phyloP scores from a whole-genome alignment of 768 basidiomycete species.

The Butyriboletus loyo region DNA sequence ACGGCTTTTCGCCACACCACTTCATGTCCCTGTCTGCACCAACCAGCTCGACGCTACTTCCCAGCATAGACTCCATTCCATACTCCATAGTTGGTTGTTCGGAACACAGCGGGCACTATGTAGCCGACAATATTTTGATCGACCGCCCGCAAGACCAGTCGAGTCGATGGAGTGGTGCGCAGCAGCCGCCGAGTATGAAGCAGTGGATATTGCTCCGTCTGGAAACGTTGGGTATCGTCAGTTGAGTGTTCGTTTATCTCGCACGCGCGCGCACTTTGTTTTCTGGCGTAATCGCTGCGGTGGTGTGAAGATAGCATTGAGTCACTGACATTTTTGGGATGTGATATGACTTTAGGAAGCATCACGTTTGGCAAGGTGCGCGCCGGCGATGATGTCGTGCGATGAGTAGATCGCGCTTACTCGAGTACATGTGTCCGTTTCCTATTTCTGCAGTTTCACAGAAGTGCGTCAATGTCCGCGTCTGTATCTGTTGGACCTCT shows the following conservation, averaged over 20 bases:
- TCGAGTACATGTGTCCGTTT: background rate
- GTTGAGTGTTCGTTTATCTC: constrained; percentile 43
- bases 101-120: constrained; percentile 70
- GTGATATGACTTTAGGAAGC: constrained; percentile 42
- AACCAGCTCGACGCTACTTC: constrained; percentile 1
- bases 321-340: constrained; percentile 10
- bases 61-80: constrained; percentile 25
- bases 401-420: background rate
- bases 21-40: constrained; percentile 9
- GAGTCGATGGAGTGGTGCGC: constrained; percentile 75
- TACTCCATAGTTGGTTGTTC: constrained; percentile 61
- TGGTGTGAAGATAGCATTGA: background rate
- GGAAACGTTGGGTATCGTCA: constrained; percentile 58
- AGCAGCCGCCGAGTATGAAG: constrained; percentile 50
- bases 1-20: background rate
- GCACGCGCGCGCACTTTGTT: background rate
- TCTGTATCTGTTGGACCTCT: background rate
- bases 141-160: constrained; percentile 61
- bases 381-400: constrained; percentile 5
- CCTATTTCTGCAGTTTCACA: constrained; percentile 18
- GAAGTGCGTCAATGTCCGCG: constrained; percentile 19
- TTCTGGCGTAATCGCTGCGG: background rate
- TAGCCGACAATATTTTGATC: constrained; percentile 63
- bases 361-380: constrained; percentile 81
- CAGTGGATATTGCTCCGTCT: constrained; percentile 74